These are phyloP conservation scores for Antrodiella citrinella DNA, from an alignment of 768 basidiomycete genomes.

Conservation along the genomic window DNA sequence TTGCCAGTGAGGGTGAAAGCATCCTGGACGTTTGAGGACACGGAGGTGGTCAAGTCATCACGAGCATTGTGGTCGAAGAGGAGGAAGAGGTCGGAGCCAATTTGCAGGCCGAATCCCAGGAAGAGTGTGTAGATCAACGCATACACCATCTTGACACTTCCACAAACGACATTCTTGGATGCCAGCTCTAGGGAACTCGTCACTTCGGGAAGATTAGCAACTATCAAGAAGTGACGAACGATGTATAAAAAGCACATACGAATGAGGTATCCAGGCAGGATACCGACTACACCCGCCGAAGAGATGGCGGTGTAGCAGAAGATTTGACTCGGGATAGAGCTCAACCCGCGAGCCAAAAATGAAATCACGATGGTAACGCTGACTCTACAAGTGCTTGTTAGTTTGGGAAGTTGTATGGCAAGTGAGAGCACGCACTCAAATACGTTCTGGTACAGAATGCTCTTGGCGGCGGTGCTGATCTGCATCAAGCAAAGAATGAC, in stretches of 20 bases:
- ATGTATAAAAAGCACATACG: slow-evolving; percentile 32
- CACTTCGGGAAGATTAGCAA: slow-evolving; percentile 32
- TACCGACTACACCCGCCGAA: slow-evolving; percentile 78
- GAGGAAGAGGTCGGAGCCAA: slow-evolving; percentile 75
- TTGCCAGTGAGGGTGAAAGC: slow-evolving; percentile 52
- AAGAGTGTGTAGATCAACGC: slow-evolving; percentile 84
- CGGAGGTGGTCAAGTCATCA: slow-evolving; percentile 35
- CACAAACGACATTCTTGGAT: slow-evolving; percentile 79
- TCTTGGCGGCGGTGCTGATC: slow-evolving; percentile 65
- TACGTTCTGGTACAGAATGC: slow-evolving; percentile 79
- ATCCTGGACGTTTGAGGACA: slow-evolving; percentile 44
- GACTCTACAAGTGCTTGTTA: slow-evolving; percentile 41
- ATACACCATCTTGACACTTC: slow-evolving; percentile 83
- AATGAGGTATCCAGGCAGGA: slow-evolving; percentile 85
- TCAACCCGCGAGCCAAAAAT: slow-evolving; percentile 72
- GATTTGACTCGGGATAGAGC: slow-evolving; percentile 64
- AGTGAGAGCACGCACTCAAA: slow-evolving; percentile 61
- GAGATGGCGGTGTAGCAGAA: slow-evolving; percentile 94
- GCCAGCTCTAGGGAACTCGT: slow-evolving; percentile 79
- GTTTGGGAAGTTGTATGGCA: neutral
- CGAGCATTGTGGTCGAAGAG: slow-evolving; percentile 56
- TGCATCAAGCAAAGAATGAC: slow-evolving; percentile 64
- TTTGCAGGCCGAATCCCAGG: slow-evolving; percentile 77
- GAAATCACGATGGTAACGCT: slow-evolving; percentile 77
- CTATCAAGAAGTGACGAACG: slow-evolving; percentile 6